Base-by-base conservation (phyloP, 192 early-diverging fungal species). In the Entomortierella beljakovae region DNA sequence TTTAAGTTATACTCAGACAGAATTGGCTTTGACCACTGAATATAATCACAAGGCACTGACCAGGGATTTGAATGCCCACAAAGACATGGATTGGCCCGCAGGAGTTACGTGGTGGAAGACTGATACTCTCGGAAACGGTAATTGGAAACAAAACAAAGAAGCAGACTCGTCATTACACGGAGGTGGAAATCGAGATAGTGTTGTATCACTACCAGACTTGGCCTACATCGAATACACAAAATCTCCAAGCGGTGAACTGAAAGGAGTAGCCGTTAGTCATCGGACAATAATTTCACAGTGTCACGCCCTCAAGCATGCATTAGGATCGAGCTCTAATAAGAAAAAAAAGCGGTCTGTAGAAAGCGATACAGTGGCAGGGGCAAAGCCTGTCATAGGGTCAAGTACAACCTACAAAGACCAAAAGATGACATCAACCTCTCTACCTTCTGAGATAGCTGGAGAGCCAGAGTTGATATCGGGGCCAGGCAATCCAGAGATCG, bases 161-260 rank as follows among this genome's bases (percentile, higher is more conserved):
- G 25, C 38, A 23, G 35, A 80, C 68, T 9, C 80, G 81, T 26
- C 61, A 71, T n/a, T n/a, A n/a, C n/a, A n/a, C n/a, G n/a, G n/a
- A n/a, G n/a, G n/a, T n/a, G n/a, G n/a, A n/a, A n/a, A n/a, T 71
- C 68, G 46, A 16, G 81, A 42, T 56, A 71, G 13, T 22, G n/a
- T 1, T 60, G 57, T 52, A 26, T 1, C 40, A 13, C 35, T 74
- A 6, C 69, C 86, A 18, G 94, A 95, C n/a, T 63, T 92, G 32
- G 94, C 94, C 0, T 95, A 94, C 57, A 89, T 96, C 29, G 94
- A 94, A 76, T 95, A 91, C 66, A 91, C 91, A 59, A 96, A 94
- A 56, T 88, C 90, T 51, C 88, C 88, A 0, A 91, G 87, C 69
- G 92, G 94, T 29, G 90, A 93, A 80, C 81, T 96, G 6, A 95